Conservation (phyloP, 768 basidiomycete genomes). For the Hebeloma cylindrosporum region DNA sequence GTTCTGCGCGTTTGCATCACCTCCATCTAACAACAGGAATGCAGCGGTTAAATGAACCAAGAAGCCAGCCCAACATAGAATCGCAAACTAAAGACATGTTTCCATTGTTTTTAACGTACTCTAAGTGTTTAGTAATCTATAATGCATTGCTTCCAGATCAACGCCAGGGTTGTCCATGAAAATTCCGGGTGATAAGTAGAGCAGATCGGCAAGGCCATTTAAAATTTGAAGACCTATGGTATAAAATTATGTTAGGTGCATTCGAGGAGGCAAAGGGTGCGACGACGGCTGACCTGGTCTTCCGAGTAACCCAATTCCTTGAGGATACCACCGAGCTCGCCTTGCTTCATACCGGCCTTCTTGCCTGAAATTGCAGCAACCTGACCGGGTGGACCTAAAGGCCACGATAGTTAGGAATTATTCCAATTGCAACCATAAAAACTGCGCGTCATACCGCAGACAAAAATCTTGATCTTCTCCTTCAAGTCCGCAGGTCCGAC, state of each 20-base stretch:
- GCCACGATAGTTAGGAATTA: neutral
- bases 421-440: constrained; percentile 3
- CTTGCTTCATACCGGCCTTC: constrained; percentile 88
- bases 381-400: constrained; percentile 77
- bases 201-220: neutral
- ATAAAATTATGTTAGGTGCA: neutral
- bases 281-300: constrained; percentile 73
- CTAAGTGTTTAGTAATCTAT: too few species aligned
- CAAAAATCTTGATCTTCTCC: constrained; percentile 84
- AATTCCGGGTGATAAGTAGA: neutral
- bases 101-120: too few species aligned
- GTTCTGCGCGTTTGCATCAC: too few species aligned
- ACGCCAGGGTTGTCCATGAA: too few species aligned
- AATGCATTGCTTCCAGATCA: too few species aligned
- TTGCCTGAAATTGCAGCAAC: constrained; percentile 87
- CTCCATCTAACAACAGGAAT: too few species aligned
- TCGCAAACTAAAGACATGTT: too few species aligned
- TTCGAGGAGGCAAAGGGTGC: neutral
- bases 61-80: too few species aligned
- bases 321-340: constrained; percentile 76
- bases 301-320: constrained; percentile 85
- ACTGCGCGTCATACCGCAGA: constrained; percentile 66
- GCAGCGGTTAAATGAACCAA: too few species aligned
- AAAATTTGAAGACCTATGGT: constrained; percentile 32
- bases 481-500: constrained; percentile 61